phyloP scores from a whole-genome alignment of 2,329 filamentous ascomycete species.

The Aspergillus bombycis region DNA sequence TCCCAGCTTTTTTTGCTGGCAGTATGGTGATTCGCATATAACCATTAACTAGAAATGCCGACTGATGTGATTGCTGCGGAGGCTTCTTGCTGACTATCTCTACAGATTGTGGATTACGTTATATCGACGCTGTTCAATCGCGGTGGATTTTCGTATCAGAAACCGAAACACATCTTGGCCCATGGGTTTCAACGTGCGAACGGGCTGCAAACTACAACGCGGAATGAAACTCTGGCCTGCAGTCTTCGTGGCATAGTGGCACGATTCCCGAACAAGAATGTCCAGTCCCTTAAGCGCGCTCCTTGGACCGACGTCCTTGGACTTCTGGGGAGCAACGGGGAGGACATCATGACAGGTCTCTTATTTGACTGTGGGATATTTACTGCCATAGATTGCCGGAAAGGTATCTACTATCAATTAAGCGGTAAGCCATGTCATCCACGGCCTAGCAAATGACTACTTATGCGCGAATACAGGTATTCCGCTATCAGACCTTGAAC shows the following conservation, averaged over 20 bases:
- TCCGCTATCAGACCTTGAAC: constrained; percentile 35
- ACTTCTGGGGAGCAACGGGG: constrained; percentile 74
- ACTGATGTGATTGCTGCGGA: constrained; percentile 10
- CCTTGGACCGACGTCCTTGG: constrained; percentile 77
- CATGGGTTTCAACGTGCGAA: constrained; percentile 71
- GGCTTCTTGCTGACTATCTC: constrained; percentile 7
- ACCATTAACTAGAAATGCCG: background rate
- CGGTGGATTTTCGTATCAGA: constrained; percentile 49
- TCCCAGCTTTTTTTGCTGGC: background rate
- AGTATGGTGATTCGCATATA: background rate
- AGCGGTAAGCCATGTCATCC: constrained; percentile 60
- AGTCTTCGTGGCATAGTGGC: constrained; percentile 68
- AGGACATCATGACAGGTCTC: constrained; percentile 75
- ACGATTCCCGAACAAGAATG: constrained; percentile 70
- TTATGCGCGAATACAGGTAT: constrained; percentile 25
- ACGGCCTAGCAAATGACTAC: background rate
- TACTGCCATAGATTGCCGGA: constrained; percentile 59
- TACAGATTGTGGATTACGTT: constrained; percentile 73
- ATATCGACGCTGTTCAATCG: constrained; percentile 77
- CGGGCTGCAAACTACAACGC: constrained; percentile 32
- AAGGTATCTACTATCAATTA: constrained; percentile 74
- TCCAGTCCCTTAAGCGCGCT: constrained; percentile 66
- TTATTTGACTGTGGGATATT: constrained; percentile 81
- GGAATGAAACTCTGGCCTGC: constrained; percentile 37
- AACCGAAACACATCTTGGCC: constrained; percentile 76